Base-by-base conservation (phyloP, 495 filamentous ascomycete species). In the Xylaria nigripes region DNA sequence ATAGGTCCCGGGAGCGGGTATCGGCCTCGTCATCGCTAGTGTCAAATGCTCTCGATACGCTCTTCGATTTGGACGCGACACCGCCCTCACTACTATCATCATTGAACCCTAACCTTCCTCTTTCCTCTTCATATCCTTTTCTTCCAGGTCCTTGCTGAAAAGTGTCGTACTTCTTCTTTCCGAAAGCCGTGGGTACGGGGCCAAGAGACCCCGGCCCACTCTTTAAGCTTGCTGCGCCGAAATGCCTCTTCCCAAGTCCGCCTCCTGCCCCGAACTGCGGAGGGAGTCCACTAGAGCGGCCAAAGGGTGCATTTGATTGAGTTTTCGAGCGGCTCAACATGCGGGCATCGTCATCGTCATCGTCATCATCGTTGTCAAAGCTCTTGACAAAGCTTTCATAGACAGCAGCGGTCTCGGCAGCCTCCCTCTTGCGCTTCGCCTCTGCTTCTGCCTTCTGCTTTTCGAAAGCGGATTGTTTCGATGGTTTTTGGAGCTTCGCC, bases 371-470 rank as follows among this genome's bases (percentile, higher is more conserved):
- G 63, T 86, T 83, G 36, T 88, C 88, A 58, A 96, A 95, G 22
- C 84, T 89, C 63, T 93, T 92, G 55, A 93, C 83, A 65, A 95
- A 96, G 57, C 92, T 88, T 54, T 94, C 83, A 65, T 89, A 88
- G 13, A 89, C 92, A 8, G 91, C 92, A 30, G 87, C 89, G 18
- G 87, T 95, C 68, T 96, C 92, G 55, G 85, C 88, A 65, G 86
- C 86, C 69, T 95, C 92, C 52, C 89, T 80, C 59, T 81, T 78
- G 30, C 88, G 85, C 70, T 96, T 97, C 15, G 89, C 92, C 74
- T 96, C 89, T 29, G 88, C 90, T 66, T 95, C 91, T 36, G 87
- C 88, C 72, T 91, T 93, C 60, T 93, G 88, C 51, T 86, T 85
- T 70, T 97, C 92, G 71, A 95, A 97, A 29, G 89, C 80, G 12